Percentiles rank a stretch among this genome's conserved stretches.
Conservation (phyloP, 2,329 filamentous ascomycete genomes). For the Juglanconis sp. region DNA sequence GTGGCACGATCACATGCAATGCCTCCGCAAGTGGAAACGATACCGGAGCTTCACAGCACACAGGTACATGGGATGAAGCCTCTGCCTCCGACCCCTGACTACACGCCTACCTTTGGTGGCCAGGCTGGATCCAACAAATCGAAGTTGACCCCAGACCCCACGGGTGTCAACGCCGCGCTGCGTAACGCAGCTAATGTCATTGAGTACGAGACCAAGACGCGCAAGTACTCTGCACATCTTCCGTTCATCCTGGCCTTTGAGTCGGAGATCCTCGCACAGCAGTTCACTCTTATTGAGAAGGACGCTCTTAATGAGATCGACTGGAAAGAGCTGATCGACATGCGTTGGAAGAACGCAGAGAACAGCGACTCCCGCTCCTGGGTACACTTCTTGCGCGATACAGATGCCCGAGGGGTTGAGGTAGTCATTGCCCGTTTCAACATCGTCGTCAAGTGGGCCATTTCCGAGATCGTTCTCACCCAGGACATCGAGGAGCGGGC, state of each 20-base stretch:
- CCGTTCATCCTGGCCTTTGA: slow-evolving; percentile 81
- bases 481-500: slow-evolving; percentile 69
- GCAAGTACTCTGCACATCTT: slow-evolving; percentile 57
- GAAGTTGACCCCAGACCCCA: slow-evolving; percentile 29
- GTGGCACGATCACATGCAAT: slow-evolving; percentile 40
- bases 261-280: slow-evolving; percentile 73
- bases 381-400: slow-evolving; percentile 75
- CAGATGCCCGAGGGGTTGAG: slow-evolving; percentile 72
- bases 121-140: slow-evolving; percentile 31
- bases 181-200: slow-evolving; percentile 32
- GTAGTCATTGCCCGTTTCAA: slow-evolving; percentile 85
- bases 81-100: slow-evolving; percentile 48
- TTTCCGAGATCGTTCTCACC: slow-evolving; percentile 76
- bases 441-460: slow-evolving; percentile 82
- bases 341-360: slow-evolving; percentile 73
- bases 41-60: slow-evolving; percentile 38
- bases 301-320: slow-evolving; percentile 83
- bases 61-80: slow-evolving; percentile 43
- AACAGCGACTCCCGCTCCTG: slow-evolving; percentile 68
- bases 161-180: slow-evolving; percentile 33
- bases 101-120: slow-evolving; percentile 41
- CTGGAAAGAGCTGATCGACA: slow-evolving; percentile 82
- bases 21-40: slow-evolving; percentile 35
- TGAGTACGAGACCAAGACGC: slow-evolving; percentile 26
- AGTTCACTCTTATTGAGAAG: slow-evolving; percentile 83